phyloP scores from a whole-genome alignment of 2,329 filamentous ascomycete species.

The Fusarium sp. region DNA sequence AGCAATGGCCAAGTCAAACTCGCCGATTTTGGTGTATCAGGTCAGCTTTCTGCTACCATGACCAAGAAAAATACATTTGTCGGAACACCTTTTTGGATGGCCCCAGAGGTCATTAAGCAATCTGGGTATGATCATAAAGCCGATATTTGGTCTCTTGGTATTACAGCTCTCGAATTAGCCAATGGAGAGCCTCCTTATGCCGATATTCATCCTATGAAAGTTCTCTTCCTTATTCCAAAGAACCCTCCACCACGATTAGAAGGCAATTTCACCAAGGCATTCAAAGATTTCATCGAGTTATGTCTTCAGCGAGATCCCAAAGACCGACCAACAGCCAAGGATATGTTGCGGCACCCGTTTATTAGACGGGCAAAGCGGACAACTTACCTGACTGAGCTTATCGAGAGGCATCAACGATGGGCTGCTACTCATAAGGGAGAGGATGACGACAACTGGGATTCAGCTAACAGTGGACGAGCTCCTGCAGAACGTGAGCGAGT shows the following conservation, averaged over 20 bases:
- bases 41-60: constrained; percentile 96
- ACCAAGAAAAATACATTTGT: constrained; percentile 99
- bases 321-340: constrained; percentile 86
- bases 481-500: constrained; percentile 65
- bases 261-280: constrained; percentile 82
- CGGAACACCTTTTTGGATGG: constrained; percentile 99
- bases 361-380: constrained; percentile 93
- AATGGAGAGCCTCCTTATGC: constrained; percentile 94
- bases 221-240: constrained; percentile 95
- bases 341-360: constrained; percentile 89
- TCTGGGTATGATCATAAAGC: constrained; percentile 98
- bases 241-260: constrained; percentile 86
- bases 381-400: constrained; percentile 94
- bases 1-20: constrained; percentile 96
- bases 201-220: constrained; percentile 98
- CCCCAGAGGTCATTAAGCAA: constrained; percentile 97
- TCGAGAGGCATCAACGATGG: constrained; percentile 91
- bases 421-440: constrained; percentile 80
- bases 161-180: constrained; percentile 91
- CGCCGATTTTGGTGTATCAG: constrained; percentile 96
- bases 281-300: constrained; percentile 85
- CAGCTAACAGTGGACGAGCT: constrained; percentile 62
- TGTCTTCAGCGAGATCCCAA: constrained; percentile 90
- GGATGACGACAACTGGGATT: constrained; percentile 69
- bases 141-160: constrained; percentile 96